Percentiles rank a stretch among this genome's conserved stretches.
These are phyloP conservation scores for Salix dunnii DNA, from an alignment of 345 rosid species.

Conservation along the genomic window DNA sequence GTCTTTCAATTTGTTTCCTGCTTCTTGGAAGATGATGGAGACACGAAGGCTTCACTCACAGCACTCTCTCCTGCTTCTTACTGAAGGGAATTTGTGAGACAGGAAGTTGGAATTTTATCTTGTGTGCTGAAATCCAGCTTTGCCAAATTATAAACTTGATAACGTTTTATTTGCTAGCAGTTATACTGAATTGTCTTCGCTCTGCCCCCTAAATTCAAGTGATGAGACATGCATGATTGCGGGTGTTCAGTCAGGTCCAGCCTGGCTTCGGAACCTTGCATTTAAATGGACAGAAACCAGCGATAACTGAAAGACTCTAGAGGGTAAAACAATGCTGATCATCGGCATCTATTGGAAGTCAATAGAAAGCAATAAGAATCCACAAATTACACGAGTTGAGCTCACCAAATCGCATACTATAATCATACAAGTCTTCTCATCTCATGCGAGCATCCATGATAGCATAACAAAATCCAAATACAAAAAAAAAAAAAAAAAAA, in stretches of 20 bases:
- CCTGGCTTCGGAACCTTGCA: background rate
- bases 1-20: background rate
- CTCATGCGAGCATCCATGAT: conserved; percentile 18
- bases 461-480: conserved; percentile 11
- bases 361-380: background rate
- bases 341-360: background rate
- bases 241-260: background rate
- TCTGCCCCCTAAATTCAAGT: background rate
- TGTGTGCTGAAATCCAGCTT: background rate
- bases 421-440: conserved; percentile 18
- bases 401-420: background rate
- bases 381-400: conserved; percentile 2
- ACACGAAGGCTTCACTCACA: background rate
- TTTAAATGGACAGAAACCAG: background rate
- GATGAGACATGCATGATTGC: background rate
- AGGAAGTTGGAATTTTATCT: conserved; percentile 66
- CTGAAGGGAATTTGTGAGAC: conserved; percentile 70
- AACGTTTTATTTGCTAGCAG: background rate
- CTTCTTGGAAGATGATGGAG: conserved; percentile 10
- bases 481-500: background rate
- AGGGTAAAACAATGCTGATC: conserved; percentile 4
- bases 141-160: background rate
- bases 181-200: background rate
- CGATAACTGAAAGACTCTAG: background rate
- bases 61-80: conserved; percentile 16